Conservation (phyloP, 2,329 filamentous ascomycete genomes). For the Lachnellula occidentalis region DNA sequence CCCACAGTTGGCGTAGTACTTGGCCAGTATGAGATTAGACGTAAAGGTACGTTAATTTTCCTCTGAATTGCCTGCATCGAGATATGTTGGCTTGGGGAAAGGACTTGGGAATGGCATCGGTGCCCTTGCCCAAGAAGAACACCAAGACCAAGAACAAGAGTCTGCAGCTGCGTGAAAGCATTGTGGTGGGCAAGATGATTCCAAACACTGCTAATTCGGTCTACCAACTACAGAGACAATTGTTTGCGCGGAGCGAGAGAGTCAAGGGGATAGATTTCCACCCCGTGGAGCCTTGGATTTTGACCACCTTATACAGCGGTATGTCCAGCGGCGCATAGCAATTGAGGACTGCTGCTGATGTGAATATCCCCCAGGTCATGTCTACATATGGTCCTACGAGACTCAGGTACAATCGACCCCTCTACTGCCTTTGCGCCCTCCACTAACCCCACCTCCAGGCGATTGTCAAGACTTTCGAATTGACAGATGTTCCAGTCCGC, state of each 20-base stretch:
- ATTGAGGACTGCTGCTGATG: constrained; percentile 4
- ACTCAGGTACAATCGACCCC: constrained; percentile 54
- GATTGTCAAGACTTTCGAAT: constrained; percentile 97
- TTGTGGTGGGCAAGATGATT: constrained; percentile 18
- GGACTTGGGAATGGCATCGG: constrained; percentile 6
- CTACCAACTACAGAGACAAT: constrained; percentile 58
- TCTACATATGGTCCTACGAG: constrained; percentile 99
- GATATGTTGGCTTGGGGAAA: neutral
- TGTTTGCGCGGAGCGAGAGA: constrained; percentile 86
- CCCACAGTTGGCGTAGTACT: constrained; percentile 10
- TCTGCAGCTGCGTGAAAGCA: constrained; percentile 19
- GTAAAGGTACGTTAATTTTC: constrained; percentile 45
- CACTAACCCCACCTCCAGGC: constrained; percentile 42
- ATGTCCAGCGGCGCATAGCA: constrained; percentile 33
- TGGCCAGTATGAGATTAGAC: constrained; percentile 49
- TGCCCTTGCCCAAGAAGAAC: neutral
- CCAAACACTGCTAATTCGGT: constrained; percentile 30
- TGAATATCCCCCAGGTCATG: constrained; percentile 64
- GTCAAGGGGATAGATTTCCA: constrained; percentile 98
- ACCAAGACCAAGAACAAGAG: constrained; percentile 13
- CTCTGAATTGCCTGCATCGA: constrained; percentile 4
- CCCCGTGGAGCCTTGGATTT: constrained; percentile 91
- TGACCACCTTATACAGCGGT: constrained; percentile 96
- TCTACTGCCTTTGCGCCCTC: neutral
- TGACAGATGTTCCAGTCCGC: constrained; percentile 95